These are phyloP conservation scores for Oxyria digyna DNA, from an alignment of 148 eudicot species.

Conservation along the genomic window DNA sequence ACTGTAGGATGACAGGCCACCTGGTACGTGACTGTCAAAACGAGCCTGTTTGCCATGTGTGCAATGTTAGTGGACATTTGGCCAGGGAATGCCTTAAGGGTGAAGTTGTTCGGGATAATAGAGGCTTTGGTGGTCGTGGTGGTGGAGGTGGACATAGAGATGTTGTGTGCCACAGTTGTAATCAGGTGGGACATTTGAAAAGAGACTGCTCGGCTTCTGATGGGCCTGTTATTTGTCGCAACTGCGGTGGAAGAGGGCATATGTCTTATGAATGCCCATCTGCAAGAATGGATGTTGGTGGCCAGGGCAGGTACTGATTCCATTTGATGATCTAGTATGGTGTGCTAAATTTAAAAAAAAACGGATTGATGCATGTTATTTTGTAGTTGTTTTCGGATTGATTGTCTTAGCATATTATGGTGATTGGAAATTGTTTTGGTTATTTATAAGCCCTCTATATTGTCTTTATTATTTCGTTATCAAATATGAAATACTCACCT, in stretches of 20 bases:
- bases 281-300: conserved; percentile 52
- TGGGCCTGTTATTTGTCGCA: conserved; percentile 63
- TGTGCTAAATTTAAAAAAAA: neutral
- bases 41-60: conserved; percentile 76
- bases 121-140: conserved; percentile 30
- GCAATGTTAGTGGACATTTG: conserved; percentile 69
- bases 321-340: neutral
- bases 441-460: too few species aligned
- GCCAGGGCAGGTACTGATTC: conserved; percentile 57
- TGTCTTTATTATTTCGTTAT: too few species aligned
- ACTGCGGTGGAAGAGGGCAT: conserved; percentile 96
- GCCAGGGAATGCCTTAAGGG: conserved; percentile 72
- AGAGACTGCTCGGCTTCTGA: conserved; percentile 54
- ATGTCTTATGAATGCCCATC: conserved; percentile 75
- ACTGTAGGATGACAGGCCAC: conserved; percentile 84
- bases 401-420: neutral
- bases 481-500: neutral
- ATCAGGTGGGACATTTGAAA: conserved; percentile 89
- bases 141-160: conserved; percentile 45
- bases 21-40: conserved; percentile 61
- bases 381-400: neutral
- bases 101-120: conserved; percentile 22
- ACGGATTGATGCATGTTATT: neutral
- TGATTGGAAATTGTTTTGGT: neutral
- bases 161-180: conserved; percentile 56